Evolutionary conservation across 805 yeast species (phyloP).

Genomic region (Candida adriatica): DNA sequence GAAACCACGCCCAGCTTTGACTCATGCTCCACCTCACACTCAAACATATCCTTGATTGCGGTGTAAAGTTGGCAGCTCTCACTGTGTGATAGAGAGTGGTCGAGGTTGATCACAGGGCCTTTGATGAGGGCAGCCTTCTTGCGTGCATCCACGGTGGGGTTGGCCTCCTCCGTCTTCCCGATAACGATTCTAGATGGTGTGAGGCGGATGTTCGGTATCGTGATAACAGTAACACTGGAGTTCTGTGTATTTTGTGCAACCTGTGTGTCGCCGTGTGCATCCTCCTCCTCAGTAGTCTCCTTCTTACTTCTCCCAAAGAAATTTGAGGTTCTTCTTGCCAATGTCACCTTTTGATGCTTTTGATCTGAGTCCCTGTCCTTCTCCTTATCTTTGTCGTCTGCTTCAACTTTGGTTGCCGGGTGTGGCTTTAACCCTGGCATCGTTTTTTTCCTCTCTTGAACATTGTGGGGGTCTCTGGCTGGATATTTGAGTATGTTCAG

Average conservation of each 20-base stretch:
- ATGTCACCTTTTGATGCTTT: constrained; percentile 7
- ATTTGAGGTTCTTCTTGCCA: constrained; percentile 23
- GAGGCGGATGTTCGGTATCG: constrained; percentile 17
- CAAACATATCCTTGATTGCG: constrained; percentile 80
- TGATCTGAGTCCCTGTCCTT: constrained; percentile 3
- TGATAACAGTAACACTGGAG: constrained; percentile 6
- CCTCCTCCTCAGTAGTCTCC: constrained; percentile 12
- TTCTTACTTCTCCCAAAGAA: constrained; percentile 23
- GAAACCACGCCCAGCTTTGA: constrained; percentile 77
- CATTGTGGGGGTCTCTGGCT: constrained; percentile 21
- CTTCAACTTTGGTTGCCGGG: constrained; percentile 23
- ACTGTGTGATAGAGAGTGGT: constrained; percentile 57
- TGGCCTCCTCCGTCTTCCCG: constrained; percentile 21
- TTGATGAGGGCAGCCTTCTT: constrained; percentile 69
- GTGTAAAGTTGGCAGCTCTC: constrained; percentile 45
- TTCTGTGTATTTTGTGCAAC: constrained; percentile 2
- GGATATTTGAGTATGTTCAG: constrained; percentile 45
- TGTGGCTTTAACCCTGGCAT: constrained; percentile 37
- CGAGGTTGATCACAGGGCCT: constrained; percentile 83
- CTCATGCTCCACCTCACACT: constrained; percentile 66
- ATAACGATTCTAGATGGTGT: constrained; percentile 8
- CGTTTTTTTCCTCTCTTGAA: constrained; percentile 31
- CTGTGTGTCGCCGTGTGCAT: constrained; percentile 1
- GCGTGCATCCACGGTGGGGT: constrained; percentile 57
- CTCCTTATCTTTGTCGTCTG: constrained; percentile 7